Evolutionary conservation across 2,329 filamentous ascomycete genomes (phyloP).

Genomic region (Phialocephala sp.): DNA sequence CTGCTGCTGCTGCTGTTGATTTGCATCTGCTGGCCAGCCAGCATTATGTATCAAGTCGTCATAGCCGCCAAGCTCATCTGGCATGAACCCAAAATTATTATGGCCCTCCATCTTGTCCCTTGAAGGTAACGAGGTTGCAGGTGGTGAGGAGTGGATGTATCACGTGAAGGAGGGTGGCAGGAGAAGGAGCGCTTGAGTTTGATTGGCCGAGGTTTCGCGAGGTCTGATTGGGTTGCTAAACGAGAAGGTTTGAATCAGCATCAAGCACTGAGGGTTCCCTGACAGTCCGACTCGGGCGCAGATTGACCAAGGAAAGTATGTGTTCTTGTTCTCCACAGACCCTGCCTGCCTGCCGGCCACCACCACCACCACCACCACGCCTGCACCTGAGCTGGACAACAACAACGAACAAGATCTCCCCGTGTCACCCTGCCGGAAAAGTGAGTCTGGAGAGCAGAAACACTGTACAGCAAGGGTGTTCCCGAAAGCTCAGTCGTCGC

Average conservation of each 20-base stretch:
- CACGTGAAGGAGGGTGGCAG: constrained; percentile 22
- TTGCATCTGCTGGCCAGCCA: constrained; percentile 33
- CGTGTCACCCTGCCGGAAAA: constrained; percentile 1
- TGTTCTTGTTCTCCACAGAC: not conserved
- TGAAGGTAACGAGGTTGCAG: not conserved
- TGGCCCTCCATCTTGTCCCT: constrained; percentile 37
- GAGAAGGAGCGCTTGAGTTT: constrained; percentile 18
- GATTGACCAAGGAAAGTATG: constrained; percentile 23
- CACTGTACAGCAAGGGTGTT: constrained; percentile 3
- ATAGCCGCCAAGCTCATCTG: constrained; percentile 35
- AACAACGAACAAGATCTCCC: not conserved
- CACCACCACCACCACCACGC: not conserved
- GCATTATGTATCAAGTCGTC: constrained; percentile 39
- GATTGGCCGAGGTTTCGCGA: constrained; percentile 17
- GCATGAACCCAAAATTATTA: constrained; percentile 34
- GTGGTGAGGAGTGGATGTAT: constrained; percentile 9
- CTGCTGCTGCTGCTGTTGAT: constrained; percentile 32
- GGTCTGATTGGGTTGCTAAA: constrained; percentile 37
- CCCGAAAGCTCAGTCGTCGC: not conserved
- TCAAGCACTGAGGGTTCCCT: constrained; percentile 14
- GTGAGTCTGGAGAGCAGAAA: constrained; percentile 8
- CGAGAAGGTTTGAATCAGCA: constrained; percentile 39
- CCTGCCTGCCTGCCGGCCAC: not conserved
- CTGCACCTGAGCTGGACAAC: not conserved
- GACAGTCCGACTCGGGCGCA: constrained; percentile 16